Evolutionary conservation across 2,329 filamentous ascomycete species (phyloP).

Genomic region (Pseudogymnoascus sp.): DNA sequence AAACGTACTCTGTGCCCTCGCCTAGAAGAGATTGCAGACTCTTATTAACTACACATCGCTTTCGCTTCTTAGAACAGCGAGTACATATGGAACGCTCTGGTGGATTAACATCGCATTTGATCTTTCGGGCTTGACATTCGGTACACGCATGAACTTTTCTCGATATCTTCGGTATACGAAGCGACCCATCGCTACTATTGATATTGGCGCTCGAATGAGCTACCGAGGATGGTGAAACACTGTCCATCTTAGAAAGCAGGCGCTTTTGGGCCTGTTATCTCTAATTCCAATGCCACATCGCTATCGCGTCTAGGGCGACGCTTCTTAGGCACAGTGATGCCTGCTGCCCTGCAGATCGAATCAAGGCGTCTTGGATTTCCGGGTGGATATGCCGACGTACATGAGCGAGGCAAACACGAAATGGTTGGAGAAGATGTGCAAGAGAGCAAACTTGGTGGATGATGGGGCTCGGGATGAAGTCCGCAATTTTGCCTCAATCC

Average conservation of each 20-base stretch:
- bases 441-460: background rate
- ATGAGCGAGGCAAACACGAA: background rate
- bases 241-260: background rate
- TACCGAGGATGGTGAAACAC: background rate
- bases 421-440: background rate
- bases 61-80: constrained; percentile 40
- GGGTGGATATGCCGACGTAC: background rate
- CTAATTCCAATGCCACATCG: background rate
- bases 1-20: constrained; percentile 41
- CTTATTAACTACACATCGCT: constrained; percentile 46
- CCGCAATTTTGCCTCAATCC: background rate
- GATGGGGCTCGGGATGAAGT: background rate
- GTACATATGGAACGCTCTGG: constrained; percentile 37
- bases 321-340: background rate
- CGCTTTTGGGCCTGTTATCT: background rate
- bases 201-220: background rate
- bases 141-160: constrained; percentile 27
- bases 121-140: constrained; percentile 46
- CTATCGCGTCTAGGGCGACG: background rate
- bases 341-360: background rate
- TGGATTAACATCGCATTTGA: constrained; percentile 35
- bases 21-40: constrained; percentile 47
- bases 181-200: background rate
- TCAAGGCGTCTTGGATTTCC: background rate
- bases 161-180: constrained; percentile 20